Evolutionary conservation across 1,284 basidiomycete genomes (phyloP).

Genomic region (Vanrija sp.): DNA sequence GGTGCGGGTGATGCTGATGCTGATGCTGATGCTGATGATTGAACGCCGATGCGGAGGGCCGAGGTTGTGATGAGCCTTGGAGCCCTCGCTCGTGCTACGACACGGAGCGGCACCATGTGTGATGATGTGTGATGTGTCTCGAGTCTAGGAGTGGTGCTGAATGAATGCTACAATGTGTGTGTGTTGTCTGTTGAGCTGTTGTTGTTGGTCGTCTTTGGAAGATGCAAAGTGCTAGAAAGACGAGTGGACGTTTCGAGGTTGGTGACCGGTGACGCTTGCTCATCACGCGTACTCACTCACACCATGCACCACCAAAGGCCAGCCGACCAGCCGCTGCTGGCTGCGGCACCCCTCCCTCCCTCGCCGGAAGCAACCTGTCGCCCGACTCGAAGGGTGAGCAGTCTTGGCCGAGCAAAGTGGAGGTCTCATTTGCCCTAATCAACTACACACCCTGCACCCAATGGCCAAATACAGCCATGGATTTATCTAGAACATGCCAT

Average conservation of each 20-base stretch:
- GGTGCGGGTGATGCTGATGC: background rate
- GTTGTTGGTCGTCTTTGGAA: background rate
- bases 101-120: conserved; percentile 29
- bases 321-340: no score
- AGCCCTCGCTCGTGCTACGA: conserved; percentile 14
- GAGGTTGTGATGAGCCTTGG: conserved; percentile 7
- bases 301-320: no score
- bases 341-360: no score
- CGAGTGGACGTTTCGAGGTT: background rate
- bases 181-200: background rate
- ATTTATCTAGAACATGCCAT: no score
- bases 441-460: no score
- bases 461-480: no score
- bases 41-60: conserved; percentile 7
- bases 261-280: background rate
- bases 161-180: background rate
- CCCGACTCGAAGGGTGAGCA: no score
- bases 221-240: background rate
- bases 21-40: background rate
- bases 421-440: no score
- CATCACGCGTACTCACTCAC: background rate
- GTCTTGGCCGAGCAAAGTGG: no score
- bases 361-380: no score
- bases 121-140: background rate
- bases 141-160: background rate